phyloP scores from a whole-genome alignment of 1,284 basidiomycete species.

The Calocybe gambosa region DNA sequence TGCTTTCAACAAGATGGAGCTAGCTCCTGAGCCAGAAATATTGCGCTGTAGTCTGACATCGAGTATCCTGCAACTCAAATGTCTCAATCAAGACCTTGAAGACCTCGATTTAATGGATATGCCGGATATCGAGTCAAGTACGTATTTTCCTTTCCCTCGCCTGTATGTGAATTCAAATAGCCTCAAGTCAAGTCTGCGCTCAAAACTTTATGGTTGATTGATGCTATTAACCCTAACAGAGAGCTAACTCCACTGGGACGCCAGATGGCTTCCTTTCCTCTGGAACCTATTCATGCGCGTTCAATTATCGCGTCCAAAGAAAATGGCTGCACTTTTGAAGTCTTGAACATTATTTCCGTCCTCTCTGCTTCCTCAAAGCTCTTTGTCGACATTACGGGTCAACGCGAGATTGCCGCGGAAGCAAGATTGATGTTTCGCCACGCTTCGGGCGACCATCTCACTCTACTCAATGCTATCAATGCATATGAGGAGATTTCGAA shows the following conservation, averaged over 20 bases:
- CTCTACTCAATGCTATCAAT: slow-evolving; percentile 79
- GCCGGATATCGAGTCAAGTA: slow-evolving; percentile 68
- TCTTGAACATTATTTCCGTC: slow-evolving; percentile 76
- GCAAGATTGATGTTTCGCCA: slow-evolving; percentile 78
- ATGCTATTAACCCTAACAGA: slow-evolving; percentile 63
- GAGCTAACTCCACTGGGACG: slow-evolving; percentile 66
- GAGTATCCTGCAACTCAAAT: slow-evolving; percentile 80
- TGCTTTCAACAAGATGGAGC: slow-evolving; percentile 60
- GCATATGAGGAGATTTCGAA: slow-evolving; percentile 57
- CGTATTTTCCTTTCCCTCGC: slow-evolving; percentile 22
- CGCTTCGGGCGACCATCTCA: slow-evolving; percentile 86
- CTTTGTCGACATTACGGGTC: slow-evolving; percentile 65
- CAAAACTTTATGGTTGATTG: slow-evolving; percentile 69
- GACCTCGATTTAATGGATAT: slow-evolving; percentile 81
- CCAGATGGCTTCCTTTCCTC: slow-evolving; percentile 78
- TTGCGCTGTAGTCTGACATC: slow-evolving; percentile 79
- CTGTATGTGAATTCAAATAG: background rate
- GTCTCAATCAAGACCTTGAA: slow-evolving; percentile 74
- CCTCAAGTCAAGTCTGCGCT: slow-evolving; percentile 61
- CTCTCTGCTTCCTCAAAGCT: slow-evolving; percentile 72
- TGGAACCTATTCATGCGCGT: slow-evolving; percentile 79
- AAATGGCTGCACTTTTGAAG: slow-evolving; percentile 64
- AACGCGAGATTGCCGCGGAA: slow-evolving; percentile 65
- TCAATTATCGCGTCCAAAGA: slow-evolving; percentile 70
- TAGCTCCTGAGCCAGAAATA: slow-evolving; percentile 82